Base-by-base conservation (phyloP, 768 basidiomycete species). In the Tricholomella constricta region DNA sequence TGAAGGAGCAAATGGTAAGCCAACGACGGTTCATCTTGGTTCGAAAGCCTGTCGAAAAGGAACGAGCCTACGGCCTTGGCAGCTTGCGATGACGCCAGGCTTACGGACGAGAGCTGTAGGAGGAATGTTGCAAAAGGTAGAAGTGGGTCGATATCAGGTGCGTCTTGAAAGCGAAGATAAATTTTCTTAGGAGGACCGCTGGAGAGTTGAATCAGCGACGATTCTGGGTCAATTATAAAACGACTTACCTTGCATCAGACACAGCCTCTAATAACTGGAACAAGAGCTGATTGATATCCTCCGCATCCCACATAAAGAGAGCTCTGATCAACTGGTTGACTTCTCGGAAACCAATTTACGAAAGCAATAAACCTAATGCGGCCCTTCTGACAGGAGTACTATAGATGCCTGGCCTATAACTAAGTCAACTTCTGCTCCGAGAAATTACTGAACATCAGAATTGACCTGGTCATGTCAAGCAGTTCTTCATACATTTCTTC, bases 401-500 rank as follows among this genome's bases (percentile, higher is more conserved):
- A 12, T 49, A 49, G 5, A 49, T 25, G 22, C 48, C 37, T 6
- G 48, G 48, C n/a, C 48, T 49, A 12, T 3, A 45, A 19, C 3
- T 1, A 10, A 27, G 45, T 3, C 20, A 3, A 45, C 20, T 12
- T 46, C 20, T n/a, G 8, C 6, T 8, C 44, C 3, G 10, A 27
- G 12, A 5, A 29, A 14, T 14, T n/a, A n/a, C n/a, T 15, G 19
- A 11, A 20, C 3, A 35, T 32, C 6, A 46, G n/a, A 17, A 15
- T 4, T 41, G 4, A 49, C 48, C 48, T 49, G 12, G 48, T 29
- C 5, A 49, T 26, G 23, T 50, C 48, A 5, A 50, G 19, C 19
- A 49, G 17, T 17, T 48, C 46, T 25, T 49, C 48, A 32, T 49
- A 49, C 48, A 49, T 49, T 37, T 50, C 38, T 41, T 50, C 48